Evolutionary conservation across 2,329 filamentous ascomycete genomes (phyloP).

Genomic region (Aureobasidium subglaciale): DNA sequence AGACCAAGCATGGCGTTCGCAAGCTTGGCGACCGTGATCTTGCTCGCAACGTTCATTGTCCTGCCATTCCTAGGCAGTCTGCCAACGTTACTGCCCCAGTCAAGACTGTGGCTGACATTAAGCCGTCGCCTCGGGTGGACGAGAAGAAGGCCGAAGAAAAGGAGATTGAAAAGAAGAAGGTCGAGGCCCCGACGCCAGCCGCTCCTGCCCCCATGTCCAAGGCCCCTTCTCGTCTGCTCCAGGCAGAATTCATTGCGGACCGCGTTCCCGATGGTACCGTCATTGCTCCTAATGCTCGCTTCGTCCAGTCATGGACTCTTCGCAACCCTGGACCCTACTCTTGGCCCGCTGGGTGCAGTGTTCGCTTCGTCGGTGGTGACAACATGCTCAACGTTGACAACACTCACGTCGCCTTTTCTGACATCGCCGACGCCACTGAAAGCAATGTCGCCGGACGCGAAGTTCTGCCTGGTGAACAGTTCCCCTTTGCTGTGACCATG

Average conservation of each 20-base stretch:
- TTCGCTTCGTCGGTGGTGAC: slow-evolving; percentile 88
- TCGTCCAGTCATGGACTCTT: slow-evolving; percentile 87
- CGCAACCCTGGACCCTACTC: slow-evolving; percentile 70
- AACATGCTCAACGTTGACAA: slow-evolving; percentile 92
- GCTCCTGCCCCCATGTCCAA: background rate
- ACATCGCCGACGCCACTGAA: slow-evolving; percentile 72
- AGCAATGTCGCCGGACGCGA: slow-evolving; percentile 67
- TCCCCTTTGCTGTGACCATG: slow-evolving; percentile 75
- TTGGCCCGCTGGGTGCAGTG: slow-evolving; percentile 85
- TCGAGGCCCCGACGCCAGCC: background rate
- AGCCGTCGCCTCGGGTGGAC: slow-evolving; percentile 39
- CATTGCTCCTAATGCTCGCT: slow-evolving; percentile 62
- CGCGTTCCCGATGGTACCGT: slow-evolving; percentile 70
- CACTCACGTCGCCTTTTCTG: slow-evolving; percentile 64
- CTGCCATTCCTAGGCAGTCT: background rate
- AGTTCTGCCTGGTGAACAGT: slow-evolving; percentile 66
- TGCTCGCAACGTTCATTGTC: slow-evolving; percentile 19
- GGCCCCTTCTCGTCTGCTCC: slow-evolving; percentile 35
- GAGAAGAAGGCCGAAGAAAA: slow-evolving; percentile 8
- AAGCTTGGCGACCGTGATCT: slow-evolving; percentile 61
- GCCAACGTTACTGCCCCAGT: slow-evolving; percentile 38
- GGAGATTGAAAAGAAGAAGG: background rate
- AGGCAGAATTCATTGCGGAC: slow-evolving; percentile 70
- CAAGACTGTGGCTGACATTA: slow-evolving; percentile 66
- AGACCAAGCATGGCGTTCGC: slow-evolving; percentile 64